phyloP scores from a whole-genome alignment of 2,329 filamentous ascomycete species.

The Zymoseptoria tritici region DNA sequence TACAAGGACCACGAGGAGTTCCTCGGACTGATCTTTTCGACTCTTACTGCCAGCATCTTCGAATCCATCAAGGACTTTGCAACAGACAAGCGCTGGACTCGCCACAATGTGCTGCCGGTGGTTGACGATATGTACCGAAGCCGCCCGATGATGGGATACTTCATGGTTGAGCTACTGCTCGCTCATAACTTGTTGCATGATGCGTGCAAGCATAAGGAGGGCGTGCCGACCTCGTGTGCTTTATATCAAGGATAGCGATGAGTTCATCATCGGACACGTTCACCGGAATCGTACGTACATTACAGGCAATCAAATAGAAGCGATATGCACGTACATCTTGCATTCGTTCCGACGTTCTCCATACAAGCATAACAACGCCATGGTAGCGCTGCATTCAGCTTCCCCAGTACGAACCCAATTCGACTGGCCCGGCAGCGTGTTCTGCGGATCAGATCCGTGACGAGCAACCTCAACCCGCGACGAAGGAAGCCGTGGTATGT shows the following conservation, averaged over 20 bases:
- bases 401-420: too few relatives aligned
- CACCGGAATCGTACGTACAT: too few relatives aligned
- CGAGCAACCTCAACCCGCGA: too few relatives aligned
- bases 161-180: background rate
- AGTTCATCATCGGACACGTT: too few relatives aligned
- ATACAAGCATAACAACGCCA: too few relatives aligned
- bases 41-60: background rate
- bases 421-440: too few relatives aligned
- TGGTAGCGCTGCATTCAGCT: too few relatives aligned
- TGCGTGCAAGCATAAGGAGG: background rate
- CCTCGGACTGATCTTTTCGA: background rate
- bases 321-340: too few relatives aligned
- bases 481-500: too few relatives aligned
- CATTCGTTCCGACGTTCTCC: too few relatives aligned
- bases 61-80: background rate
- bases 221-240: background rate
- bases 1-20: background rate
- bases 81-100: background rate
- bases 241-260: background rate
- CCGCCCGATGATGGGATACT: background rate
- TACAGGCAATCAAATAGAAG: too few relatives aligned
- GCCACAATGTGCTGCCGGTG: background rate
- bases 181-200: background rate
- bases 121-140: background rate
- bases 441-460: too few relatives aligned